These are phyloP conservation scores for Tuctoria greenei DNA, from an alignment of 176 grass and related monocot species.

Conservation along the genomic window DNA sequence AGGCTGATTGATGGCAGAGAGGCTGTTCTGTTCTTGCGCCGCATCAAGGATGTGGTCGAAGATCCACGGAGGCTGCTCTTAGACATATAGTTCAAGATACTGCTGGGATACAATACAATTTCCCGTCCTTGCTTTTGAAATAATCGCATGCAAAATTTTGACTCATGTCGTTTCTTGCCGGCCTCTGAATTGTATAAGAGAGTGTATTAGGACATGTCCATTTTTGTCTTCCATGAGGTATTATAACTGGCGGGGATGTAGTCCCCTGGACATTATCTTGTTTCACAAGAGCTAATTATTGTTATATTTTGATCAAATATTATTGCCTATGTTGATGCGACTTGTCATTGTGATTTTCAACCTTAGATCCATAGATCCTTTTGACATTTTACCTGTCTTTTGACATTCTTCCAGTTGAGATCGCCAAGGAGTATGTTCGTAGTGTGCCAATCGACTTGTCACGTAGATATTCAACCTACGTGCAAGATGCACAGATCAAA, in stretches of 20 bases:
- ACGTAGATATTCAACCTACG: not conserved
- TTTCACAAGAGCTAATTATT: constrained; percentile 3
- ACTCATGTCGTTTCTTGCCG: not conserved
- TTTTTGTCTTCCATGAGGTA: not conserved
- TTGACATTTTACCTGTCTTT: constrained; percentile 28
- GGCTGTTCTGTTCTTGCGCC: constrained; percentile 62
- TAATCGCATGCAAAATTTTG: constrained; percentile 35
- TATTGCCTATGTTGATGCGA: not conserved
- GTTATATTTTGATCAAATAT: not conserved
- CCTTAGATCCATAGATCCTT: not conserved
- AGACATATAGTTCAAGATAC: constrained; percentile 42
- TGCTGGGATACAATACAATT: not conserved
- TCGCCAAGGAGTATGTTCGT: not conserved
- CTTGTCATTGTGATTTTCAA: not conserved
- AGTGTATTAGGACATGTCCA: not conserved
- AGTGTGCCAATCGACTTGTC: not conserved
- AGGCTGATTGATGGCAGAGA: constrained; percentile 74
- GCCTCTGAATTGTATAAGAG: constrained; percentile 35
- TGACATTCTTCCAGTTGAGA: constrained; percentile 19
- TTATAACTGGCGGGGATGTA: not conserved
- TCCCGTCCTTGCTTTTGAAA: not conserved
- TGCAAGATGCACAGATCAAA: constrained; percentile 18
- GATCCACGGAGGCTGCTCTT: constrained; percentile 66
- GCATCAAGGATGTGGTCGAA: constrained; percentile 82
- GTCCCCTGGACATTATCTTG: not conserved